Percentiles rank a stretch among this genome's conserved stretches.
These are phyloP conservation scores for Arthrinium phaeospermum DNA, from an alignment of 2,329 filamentous ascomycete species.

Conservation along the genomic window DNA sequence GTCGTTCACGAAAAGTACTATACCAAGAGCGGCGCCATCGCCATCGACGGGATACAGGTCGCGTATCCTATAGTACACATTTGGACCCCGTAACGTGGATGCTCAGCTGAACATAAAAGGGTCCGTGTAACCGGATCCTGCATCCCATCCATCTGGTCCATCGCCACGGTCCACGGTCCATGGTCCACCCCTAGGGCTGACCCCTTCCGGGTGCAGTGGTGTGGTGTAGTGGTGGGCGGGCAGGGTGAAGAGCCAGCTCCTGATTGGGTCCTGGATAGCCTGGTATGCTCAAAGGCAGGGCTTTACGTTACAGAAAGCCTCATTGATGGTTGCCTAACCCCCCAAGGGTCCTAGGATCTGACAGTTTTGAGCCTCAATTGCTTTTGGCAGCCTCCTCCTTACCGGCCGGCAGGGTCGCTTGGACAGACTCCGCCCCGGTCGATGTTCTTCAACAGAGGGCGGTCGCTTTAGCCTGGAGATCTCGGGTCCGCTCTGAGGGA, in stretches of 20 bases:
- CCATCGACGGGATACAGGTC: background rate
- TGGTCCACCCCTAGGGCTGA: constrained; percentile 11
- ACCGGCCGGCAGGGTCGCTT: background rate
- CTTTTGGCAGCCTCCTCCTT: background rate
- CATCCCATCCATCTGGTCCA: background rate
- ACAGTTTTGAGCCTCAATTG: background rate
- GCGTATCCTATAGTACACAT: background rate
- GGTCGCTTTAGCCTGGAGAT: background rate
- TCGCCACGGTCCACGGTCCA: background rate
- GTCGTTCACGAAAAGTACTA: too few species aligned
- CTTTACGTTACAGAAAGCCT: constrained; percentile 10
- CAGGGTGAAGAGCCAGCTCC: background rate
- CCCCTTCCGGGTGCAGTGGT: background rate
- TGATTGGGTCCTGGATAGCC: constrained; percentile 1
- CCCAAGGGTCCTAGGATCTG: background rate
- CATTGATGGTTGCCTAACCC: constrained; percentile 16
- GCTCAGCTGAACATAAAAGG: background rate
- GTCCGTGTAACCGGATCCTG: constrained; percentile 5
- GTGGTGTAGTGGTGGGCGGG: constrained; percentile 7
- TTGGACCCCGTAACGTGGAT: background rate
- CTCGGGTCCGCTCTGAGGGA: background rate
- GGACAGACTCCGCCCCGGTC: background rate
- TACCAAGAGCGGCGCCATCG: too few species aligned
- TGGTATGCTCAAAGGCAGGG: constrained; percentile 20
- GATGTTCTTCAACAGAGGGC: background rate